Evolutionary conservation across 805 yeast genomes (phyloP).

Genomic region (Ogataea nakhonphanomensis): DNA sequence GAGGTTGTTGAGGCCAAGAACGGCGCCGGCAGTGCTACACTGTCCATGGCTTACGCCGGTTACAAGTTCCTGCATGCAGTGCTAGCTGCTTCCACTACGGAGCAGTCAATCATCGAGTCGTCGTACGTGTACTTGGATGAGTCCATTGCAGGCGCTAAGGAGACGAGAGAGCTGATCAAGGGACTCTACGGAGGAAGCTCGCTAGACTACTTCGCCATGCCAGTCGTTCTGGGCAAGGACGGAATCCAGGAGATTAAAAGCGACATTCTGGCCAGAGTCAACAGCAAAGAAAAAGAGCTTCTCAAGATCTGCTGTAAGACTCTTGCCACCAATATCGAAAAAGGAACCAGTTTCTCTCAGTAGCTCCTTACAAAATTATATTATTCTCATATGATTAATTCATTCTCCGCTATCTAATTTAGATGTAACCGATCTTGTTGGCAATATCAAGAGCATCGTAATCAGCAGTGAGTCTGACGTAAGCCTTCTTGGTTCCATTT

Average conservation of each 20-base stretch:
- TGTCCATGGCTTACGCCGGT: conserved; percentile 95
- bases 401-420: conserved; percentile 41
- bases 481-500: conserved; percentile 99
- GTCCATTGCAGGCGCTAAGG: conserved; percentile 48
- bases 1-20: conserved; percentile 94
- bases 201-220: conserved; percentile 56
- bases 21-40: conserved; percentile 92
- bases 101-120: conserved; percentile 61
- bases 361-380: conserved; percentile 19
- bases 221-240: conserved; percentile 49
- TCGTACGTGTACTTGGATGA: conserved; percentile 55
- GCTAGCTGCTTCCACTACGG: conserved; percentile 61
- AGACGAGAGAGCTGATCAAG: conserved; percentile 43
- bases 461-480: conserved; percentile 97
- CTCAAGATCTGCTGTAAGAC: conserved; percentile 52
- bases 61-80: conserved; percentile 66
- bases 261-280: conserved; percentile 46
- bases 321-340: conserved; percentile 51
- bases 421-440: conserved; percentile 97
- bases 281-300: conserved; percentile 52
- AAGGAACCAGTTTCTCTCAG: conserved; percentile 41
- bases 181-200: conserved; percentile 27
- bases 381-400: conserved; percentile 11
- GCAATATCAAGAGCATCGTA: conserved; percentile 99
- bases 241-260: conserved; percentile 59